Conservation (phyloP, 306 rosid genomes). For the Acacia melanoxylon region DNA sequence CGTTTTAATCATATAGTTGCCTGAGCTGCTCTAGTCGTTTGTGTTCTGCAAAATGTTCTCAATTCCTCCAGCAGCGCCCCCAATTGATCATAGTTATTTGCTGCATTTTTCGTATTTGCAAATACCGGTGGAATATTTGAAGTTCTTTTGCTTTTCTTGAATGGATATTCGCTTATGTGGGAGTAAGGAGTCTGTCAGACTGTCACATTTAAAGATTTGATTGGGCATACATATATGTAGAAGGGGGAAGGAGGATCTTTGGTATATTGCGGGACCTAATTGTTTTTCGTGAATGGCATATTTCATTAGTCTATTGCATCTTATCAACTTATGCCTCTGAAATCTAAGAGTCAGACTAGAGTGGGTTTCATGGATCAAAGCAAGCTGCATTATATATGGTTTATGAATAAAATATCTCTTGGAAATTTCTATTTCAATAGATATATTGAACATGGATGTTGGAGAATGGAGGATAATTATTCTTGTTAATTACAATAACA, state of each 20-base stretch:
- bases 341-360: neutral
- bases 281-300: neutral
- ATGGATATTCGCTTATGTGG: neutral
- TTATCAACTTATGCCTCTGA: constrained; percentile 17
- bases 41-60: neutral
- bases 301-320: neutral
- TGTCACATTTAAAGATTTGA: neutral
- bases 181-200: neutral
- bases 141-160: neutral
- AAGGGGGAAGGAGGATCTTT: constrained; percentile 6
- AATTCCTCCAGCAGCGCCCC: neutral
- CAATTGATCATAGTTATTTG: neutral
- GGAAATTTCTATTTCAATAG: neutral
- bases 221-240: neutral
- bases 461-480: constrained; percentile 8
- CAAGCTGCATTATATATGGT: neutral
- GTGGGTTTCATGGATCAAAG: neutral
- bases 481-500: neutral
- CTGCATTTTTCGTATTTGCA: neutral
- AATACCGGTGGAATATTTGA: neutral
- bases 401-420: neutral
- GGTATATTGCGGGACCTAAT: constrained; percentile 2
- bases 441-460: neutral
- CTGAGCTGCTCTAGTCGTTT: constrained; percentile 12
- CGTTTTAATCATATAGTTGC: neutral